A percentile compares a stretch with the other conserved stretches of the same genome.
These are phyloP conservation scores for Shiraia bambusicola DNA, from an alignment of 2,329 filamentous ascomycete species.

Conservation along the genomic window DNA sequence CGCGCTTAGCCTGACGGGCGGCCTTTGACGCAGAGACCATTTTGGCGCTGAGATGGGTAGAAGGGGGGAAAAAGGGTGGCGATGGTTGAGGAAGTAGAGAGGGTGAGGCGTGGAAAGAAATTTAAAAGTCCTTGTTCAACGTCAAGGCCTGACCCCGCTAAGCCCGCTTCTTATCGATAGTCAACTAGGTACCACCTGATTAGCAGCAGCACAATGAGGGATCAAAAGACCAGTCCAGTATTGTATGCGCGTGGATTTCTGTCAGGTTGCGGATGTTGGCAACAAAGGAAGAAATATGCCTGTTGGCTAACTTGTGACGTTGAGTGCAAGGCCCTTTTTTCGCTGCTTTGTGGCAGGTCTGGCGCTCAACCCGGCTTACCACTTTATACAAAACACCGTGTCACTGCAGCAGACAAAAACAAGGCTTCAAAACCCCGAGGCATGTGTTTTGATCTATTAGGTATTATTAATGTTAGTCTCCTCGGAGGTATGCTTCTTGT, in stretches of 20 bases:
- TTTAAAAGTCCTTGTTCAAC: slow-evolving; percentile 23
- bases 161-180: slow-evolving; percentile 24
- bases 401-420: too few relatives aligned
- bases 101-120: slow-evolving; percentile 24
- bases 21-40: slow-evolving; percentile 72
- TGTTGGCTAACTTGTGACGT: background rate
- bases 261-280: background rate
- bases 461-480: too few relatives aligned
- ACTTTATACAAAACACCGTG: background rate
- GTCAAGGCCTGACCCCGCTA: slow-evolving; percentile 25
- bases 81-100: slow-evolving; percentile 15
- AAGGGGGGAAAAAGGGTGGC: slow-evolving; percentile 17
- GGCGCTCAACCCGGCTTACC: slow-evolving; percentile 5
- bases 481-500: too few relatives aligned
- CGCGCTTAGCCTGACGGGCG: slow-evolving; percentile 67
- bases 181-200: background rate
- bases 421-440: too few relatives aligned
- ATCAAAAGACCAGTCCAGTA: background rate
- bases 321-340: background rate
- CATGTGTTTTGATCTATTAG: too few relatives aligned
- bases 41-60: slow-evolving; percentile 27
- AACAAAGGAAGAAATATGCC: slow-evolving; percentile 7
- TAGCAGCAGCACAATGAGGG: background rate
- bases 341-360: slow-evolving; percentile 13
- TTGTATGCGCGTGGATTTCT: too few relatives aligned